Conservation (phyloP, 148 eudicot genomes). For the Chenopodium formosanum region DNA sequence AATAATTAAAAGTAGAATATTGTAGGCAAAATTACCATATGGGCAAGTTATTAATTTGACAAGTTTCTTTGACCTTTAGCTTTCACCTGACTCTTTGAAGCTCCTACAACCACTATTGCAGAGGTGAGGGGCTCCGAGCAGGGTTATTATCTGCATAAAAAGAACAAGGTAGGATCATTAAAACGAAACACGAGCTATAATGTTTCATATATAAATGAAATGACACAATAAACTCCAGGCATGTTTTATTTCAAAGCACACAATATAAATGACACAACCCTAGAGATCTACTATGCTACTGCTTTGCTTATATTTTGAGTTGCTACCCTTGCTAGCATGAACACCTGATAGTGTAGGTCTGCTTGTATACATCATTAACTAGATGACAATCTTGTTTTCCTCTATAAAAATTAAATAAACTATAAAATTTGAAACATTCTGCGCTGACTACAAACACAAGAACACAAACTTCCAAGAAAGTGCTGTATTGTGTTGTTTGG, state of each 20-base stretch:
- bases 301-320: neutral
- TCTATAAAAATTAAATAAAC: neutral
- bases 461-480: neutral
- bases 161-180: neutral
- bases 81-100: constrained; percentile 22
- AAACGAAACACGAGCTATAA: neutral
- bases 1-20: neutral
- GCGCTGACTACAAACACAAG: neutral
- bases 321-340: neutral
- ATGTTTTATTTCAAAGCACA: neutral
- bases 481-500: neutral
- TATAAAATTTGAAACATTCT: neutral
- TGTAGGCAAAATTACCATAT: constrained; percentile 26
- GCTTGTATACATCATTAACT: neutral
- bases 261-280: neutral
- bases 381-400: neutral
- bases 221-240: neutral
- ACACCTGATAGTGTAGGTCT: neutral
- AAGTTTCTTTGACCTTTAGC: constrained; percentile 8
- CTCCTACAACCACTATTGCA: constrained; percentile 28
- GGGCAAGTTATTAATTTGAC: neutral
- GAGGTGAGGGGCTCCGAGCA: constrained; percentile 29
- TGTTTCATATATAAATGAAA: neutral
- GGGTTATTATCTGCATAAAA: constrained; percentile 24
- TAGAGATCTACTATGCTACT: too few species aligned